Evolutionary conservation across 495 filamentous ascomycete species (phyloP).

Genomic region (Daldinia bambusicola): DNA sequence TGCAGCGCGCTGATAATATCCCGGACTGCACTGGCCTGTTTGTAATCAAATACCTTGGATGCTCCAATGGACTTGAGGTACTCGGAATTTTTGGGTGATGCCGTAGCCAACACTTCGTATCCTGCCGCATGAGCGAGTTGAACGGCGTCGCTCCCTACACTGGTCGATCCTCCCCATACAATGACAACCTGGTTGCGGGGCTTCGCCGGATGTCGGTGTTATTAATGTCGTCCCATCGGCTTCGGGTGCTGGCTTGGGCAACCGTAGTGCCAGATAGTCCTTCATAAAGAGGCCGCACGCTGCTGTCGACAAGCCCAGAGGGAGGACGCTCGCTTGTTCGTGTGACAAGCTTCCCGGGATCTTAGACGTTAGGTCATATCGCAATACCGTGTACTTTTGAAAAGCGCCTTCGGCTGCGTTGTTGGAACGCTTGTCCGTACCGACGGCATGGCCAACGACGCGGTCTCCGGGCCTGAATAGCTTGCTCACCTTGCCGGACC

Average conservation of each 20-base stretch:
- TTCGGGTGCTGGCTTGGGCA: conserved; percentile 46
- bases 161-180: conserved; percentile 51
- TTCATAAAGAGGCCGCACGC: conserved; percentile 52
- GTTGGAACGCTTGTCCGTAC: conserved; percentile 23
- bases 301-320: conserved; percentile 59
- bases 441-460: conserved; percentile 48
- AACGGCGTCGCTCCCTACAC: conserved; percentile 68
- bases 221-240: too few species aligned
- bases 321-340: conserved; percentile 56
- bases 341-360: conserved; percentile 58
- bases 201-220: too few species aligned
- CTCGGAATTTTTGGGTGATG: conserved; percentile 62
- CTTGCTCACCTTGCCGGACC: conserved; percentile 48
- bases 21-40: conserved; percentile 41
- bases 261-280: conserved; percentile 50
- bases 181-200: conserved; percentile 1
- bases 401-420: conserved; percentile 40
- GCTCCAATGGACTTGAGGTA: conserved; percentile 64
- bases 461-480: conserved; percentile 58
- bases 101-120: conserved; percentile 66
- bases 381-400: conserved; percentile 52
- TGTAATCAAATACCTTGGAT: conserved; percentile 65
- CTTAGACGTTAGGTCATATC: conserved; percentile 38
- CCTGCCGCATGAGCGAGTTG: conserved; percentile 68
- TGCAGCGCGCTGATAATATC: conserved; percentile 46